These are phyloP conservation scores for Puccinia coronata DNA, from an alignment of 1,284 basidiomycete species.

Conservation along the genomic window DNA sequence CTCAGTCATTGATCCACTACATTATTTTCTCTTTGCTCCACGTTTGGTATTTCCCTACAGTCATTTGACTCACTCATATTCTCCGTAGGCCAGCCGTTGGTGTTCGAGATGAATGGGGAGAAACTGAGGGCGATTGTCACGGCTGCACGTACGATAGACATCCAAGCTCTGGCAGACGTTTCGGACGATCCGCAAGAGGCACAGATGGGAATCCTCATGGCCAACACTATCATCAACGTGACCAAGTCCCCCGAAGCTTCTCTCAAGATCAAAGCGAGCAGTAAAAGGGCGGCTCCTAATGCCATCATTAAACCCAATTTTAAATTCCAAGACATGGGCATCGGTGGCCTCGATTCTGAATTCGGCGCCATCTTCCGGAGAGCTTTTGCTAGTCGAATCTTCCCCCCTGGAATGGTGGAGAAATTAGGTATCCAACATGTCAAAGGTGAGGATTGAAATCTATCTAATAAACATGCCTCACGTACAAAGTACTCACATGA, in stretches of 20 bases:
- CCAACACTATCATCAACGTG: constrained; percentile 85
- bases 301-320: constrained; percentile 97
- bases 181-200: constrained; percentile 62
- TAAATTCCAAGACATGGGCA: constrained; percentile 99
- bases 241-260: constrained; percentile 76
- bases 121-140: constrained; percentile 75
- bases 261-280: constrained; percentile 89
- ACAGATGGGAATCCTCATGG: constrained; percentile 77
- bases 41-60: constrained; percentile 57
- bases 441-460: constrained; percentile 68
- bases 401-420: constrained; percentile 92
- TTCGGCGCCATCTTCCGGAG: constrained; percentile 97
- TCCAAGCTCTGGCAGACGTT: constrained; percentile 62
- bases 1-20: background rate
- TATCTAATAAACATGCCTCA: background rate
- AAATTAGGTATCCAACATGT: constrained; percentile 99
- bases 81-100: constrained; percentile 70
- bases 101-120: constrained; percentile 88
- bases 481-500: background rate
- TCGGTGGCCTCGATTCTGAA: constrained; percentile 93
- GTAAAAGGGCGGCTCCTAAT: constrained; percentile 86
- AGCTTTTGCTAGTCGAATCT: constrained; percentile 96
- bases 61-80: constrained; percentile 68
- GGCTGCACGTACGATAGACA: constrained; percentile 65
- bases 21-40: background rate